Percentiles rank a stretch among this genome's conserved stretches.
Evolutionary conservation across 2,329 filamentous ascomycete genomes (phyloP).

Genomic region (Esteya vermicola): DNA sequence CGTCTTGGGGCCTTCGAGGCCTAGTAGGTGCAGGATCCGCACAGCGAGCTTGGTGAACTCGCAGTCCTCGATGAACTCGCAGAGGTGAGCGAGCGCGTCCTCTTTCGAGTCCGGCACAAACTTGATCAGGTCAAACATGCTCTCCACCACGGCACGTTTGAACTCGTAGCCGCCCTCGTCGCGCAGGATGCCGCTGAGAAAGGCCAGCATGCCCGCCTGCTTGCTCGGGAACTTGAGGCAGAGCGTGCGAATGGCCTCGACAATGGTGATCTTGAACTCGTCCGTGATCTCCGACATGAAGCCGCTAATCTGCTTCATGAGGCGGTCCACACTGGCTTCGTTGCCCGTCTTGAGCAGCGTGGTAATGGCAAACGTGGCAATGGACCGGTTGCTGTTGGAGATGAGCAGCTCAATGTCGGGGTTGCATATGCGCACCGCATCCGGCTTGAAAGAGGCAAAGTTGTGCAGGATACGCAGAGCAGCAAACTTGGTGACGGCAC

Average conservation of each 20-base stretch:
- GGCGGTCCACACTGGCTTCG: slow-evolving; percentile 85
- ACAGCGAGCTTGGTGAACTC: slow-evolving; percentile 98
- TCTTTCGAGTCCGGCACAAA: slow-evolving; percentile 83
- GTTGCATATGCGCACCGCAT: slow-evolving; percentile 85
- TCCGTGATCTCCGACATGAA: slow-evolving; percentile 99
- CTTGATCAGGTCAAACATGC: slow-evolving; percentile 98
- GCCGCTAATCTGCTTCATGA: slow-evolving; percentile 96
- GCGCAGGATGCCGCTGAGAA: slow-evolving; percentile 89
- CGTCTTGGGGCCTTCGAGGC: slow-evolving; percentile 88
- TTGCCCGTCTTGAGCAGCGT: slow-evolving; percentile 97
- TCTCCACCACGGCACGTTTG: slow-evolving; percentile 93
- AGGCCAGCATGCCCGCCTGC: slow-evolving; percentile 93
- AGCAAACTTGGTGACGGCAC: slow-evolving; percentile 93
- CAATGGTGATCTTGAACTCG: slow-evolving; percentile 99
- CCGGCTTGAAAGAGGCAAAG: slow-evolving; percentile 92
- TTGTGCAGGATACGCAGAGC: slow-evolving; percentile 92
- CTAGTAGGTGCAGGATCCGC: slow-evolving; percentile 84
- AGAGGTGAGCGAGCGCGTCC: slow-evolving; percentile 80
- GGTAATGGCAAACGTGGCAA: slow-evolving; percentile 96
- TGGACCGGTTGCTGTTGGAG: slow-evolving; percentile 91
- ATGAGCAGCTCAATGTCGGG: slow-evolving; percentile 95
- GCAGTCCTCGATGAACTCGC: slow-evolving; percentile 98
- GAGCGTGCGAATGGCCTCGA: slow-evolving; percentile 90
- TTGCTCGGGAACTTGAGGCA: slow-evolving; percentile 97
- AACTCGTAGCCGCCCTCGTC: slow-evolving; percentile 98